Conservation (phyloP, 495 filamentous ascomycete species). For the Podospora didyma region DNA sequence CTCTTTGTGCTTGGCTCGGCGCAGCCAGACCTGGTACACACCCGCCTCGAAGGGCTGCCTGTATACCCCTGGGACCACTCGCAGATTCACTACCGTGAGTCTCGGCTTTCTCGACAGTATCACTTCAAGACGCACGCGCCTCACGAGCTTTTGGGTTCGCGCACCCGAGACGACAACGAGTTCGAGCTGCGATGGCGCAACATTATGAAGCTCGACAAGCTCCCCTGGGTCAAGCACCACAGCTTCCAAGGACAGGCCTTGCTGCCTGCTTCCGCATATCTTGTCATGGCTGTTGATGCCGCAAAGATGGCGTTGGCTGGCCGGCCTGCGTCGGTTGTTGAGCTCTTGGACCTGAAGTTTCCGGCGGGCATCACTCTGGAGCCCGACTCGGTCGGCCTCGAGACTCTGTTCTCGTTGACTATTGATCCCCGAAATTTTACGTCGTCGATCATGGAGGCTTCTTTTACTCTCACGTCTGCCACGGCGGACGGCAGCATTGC, state of each 20-base stretch:
- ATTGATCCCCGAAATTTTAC: constrained; percentile 7
- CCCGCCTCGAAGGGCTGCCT: constrained; percentile 30
- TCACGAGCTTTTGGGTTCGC: constrained; percentile 46
- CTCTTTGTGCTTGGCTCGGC: constrained; percentile 34
- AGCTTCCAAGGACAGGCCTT: constrained; percentile 41
- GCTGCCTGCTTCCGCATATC: constrained; percentile 42
- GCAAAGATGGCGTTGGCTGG: constrained; percentile 23
- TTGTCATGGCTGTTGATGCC: constrained; percentile 42
- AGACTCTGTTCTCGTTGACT: constrained; percentile 41
- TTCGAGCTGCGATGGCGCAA: constrained; percentile 43
- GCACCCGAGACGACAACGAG: constrained; percentile 39
- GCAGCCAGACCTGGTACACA: constrained; percentile 19
- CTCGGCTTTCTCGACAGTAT: constrained; percentile 42
- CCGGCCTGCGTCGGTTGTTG: constrained; percentile 33
- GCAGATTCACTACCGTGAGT: constrained; percentile 41
- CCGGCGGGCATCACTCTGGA: constrained; percentile 47
- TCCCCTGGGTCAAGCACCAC: constrained; percentile 39
- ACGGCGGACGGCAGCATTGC: constrained; percentile 28
- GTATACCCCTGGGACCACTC: constrained; percentile 51
- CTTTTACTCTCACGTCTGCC: constrained; percentile 34
- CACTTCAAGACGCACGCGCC: constrained; percentile 35
- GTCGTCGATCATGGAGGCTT: constrained; percentile 27
- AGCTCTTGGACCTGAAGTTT: constrained; percentile 39
- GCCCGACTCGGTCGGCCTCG: constrained; percentile 39
- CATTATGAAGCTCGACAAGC: constrained; percentile 39